Percentiles rank a stretch among this genome's conserved stretches.
These are phyloP conservation scores for Eleusine indica DNA, from an alignment of 176 grass and related monocot species.

Conservation along the genomic window DNA sequence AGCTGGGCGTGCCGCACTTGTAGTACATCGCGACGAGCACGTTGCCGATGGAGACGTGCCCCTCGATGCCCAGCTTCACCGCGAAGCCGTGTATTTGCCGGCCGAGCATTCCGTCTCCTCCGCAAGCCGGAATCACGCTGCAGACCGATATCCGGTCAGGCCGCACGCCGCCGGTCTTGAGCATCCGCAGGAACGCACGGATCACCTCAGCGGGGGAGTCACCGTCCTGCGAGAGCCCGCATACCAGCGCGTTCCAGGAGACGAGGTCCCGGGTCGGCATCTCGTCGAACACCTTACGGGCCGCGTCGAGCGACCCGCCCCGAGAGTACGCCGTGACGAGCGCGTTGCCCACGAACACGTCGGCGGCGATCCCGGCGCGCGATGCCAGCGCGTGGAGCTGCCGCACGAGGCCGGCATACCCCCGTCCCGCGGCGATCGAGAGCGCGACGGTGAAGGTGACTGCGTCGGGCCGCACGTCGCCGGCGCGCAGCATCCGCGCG, in stretches of 20 bases:
- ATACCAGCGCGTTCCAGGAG: constrained; percentile 84
- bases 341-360: constrained; percentile 68
- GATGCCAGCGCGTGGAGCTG: constrained; percentile 68
- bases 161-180: constrained; percentile 45
- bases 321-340: constrained; percentile 75
- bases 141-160: constrained; percentile 76
- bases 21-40: constrained; percentile 92
- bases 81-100: constrained; percentile 70
- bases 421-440: constrained; percentile 46
- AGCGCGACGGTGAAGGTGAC: constrained; percentile 67
- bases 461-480: constrained; percentile 56
- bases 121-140: constrained; percentile 64
- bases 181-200: constrained; percentile 58
- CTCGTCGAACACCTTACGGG: constrained; percentile 67
- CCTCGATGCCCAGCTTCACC: constrained; percentile 60
- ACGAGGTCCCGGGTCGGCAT: constrained; percentile 59
- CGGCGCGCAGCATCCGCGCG: constrained; percentile 54
- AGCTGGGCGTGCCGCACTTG: constrained; percentile 43
- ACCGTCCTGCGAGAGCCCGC: constrained; percentile 64
- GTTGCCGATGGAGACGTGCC: constrained; percentile 56
- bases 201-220: constrained; percentile 54
- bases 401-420: constrained; percentile 32
- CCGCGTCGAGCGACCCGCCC: constrained; percentile 37
- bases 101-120: constrained; percentile 39
- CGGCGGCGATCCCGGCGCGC: constrained; percentile 50